Base-by-base conservation (phyloP, 2,329 filamentous ascomycete genomes). In the Pseudophaeomoniella oleicola region DNA sequence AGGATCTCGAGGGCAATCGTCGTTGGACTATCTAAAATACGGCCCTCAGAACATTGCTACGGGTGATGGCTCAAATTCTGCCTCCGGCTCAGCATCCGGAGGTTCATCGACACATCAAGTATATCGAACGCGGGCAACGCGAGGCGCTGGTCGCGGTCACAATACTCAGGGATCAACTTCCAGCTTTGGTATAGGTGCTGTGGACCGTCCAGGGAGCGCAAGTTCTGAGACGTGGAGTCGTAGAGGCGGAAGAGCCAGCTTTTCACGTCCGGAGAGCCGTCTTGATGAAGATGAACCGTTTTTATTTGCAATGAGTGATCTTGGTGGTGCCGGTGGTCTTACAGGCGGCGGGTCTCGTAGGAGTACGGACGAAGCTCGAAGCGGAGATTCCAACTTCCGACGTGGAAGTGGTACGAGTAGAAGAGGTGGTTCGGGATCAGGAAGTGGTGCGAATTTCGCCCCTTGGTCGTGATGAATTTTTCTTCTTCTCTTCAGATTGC, bases 221-320 rank as follows among this genome's bases (percentile, higher is more conserved):
- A 50, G 55, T 16, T 47, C 54, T 16, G 58, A 60, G n/a, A 19
- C 11, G 35, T 51, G 49, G 12, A 57, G 53, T 37, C 54, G 47
- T 17, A 60, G 57, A 34, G 57, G 58, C 30, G 61, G 57, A 39
- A 60, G 59, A 17, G 52, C 54, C 12, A 51, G 53, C 34, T 49
- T 51, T 18, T 45, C 51, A 22, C 45, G 49, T 3, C 54, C 54
- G 30, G 36, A 48, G 5, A 41, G 45, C 12, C 42, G 45, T 27
- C 45, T 51, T 12, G 60, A 63, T 32, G 60, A 64, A 18, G 60
- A 64, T 12, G 60, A 64, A 38, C 59, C 59, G 5, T 45, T 64
- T 5, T 46, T 63, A 3, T 64, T 64, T 43, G 57, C 59, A 22
- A 64, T 64, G 60, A 64, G 60, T 39, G 60, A 64, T 36, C 60